Base-by-base conservation (phyloP, 176 grass and related monocot genomes). In the Carex kokanica region DNA sequence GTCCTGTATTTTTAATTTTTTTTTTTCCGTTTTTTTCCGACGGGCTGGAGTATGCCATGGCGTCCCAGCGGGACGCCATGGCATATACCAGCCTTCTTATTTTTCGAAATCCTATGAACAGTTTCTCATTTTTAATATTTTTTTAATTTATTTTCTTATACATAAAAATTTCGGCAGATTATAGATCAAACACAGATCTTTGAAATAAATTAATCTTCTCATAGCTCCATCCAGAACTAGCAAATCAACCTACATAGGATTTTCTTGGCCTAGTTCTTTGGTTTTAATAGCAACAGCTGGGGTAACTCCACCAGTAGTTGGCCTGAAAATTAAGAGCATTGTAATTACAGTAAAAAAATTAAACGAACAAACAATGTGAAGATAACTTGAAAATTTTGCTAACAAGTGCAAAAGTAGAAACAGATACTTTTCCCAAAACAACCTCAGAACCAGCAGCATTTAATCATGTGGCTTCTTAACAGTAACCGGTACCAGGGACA, bases 291-390 rank as follows among this genome's bases (percentile, higher is more conserved):
- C 85, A 45, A 73, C 47, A 75, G 85, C 83, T 24, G 91, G 88
- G 27, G 91, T 62, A 60, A 85, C 91, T 25, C 94, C 91, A 87
- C 88, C 94, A 25, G 88, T 91, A 1, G 88, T 97, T 14, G 94
- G 91, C 72, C 94, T 97, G 45, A 10, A 81, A 10, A 52, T 80
- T 65, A 52, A 31, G 3, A 16, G 53, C 24, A 18, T 34, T n/a
- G 23, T 16, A 18, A 75, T 24, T 31, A 59, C n/a, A 0, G 27
- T n/a, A 0, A 54, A 5, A 64, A n/a, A 78, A 3, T 72, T 81
- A 54, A 2, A 67, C 13, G 18, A 71, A 69, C 13, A 27, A 53
- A 12, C 4, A 10, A 64, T 1, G 53, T 68, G 36, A 72, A 83
- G 13, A 38, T 60, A 59, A 38, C 16, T 6, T 7, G 36, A 71